Evolutionary conservation across 148 eudicot species (phyloP).

Genomic region (Drosera capensis): DNA sequence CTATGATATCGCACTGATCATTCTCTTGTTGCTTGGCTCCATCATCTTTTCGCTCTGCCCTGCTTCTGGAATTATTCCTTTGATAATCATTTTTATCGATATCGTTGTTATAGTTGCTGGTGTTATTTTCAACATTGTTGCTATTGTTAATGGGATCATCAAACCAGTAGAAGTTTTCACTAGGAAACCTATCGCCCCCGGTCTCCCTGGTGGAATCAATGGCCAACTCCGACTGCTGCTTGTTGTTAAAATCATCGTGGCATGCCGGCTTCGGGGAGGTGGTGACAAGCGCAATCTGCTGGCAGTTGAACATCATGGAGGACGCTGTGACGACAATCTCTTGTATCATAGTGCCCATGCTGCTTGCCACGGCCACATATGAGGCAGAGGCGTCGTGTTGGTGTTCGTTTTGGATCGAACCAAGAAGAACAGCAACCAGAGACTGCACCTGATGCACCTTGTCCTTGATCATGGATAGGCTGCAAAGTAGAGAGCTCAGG

Average conservation of each 20-base stretch:
- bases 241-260: constrained; percentile 1
- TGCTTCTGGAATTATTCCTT: not conserved
- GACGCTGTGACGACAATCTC: constrained; percentile 56
- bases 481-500: constrained; percentile 27
- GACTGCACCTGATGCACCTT: constrained; percentile 41
- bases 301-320: constrained; percentile 66
- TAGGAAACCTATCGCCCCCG: not conserved
- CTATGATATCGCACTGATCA: constrained; percentile 31
- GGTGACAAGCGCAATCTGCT: constrained; percentile 27
- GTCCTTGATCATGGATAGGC: constrained; percentile 33
- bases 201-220: not conserved
- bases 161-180: constrained; percentile 13
- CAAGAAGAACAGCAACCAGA: constrained; percentile 13
- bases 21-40: too few relatives aligned
- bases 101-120: not conserved
- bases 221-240: not conserved
- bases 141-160: constrained; percentile 4
- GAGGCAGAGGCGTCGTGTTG: constrained; percentile 14
- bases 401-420: constrained; percentile 7
- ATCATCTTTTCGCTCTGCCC: too few relatives aligned
- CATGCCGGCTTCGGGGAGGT: not conserved
- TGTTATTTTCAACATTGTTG: not conserved
- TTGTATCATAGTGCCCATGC: constrained; percentile 43
- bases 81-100: not conserved
- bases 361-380: constrained; percentile 16